These are phyloP conservation scores for Ogataea saltuana DNA, from an alignment of 805 yeast species.

Conservation along the genomic window DNA sequence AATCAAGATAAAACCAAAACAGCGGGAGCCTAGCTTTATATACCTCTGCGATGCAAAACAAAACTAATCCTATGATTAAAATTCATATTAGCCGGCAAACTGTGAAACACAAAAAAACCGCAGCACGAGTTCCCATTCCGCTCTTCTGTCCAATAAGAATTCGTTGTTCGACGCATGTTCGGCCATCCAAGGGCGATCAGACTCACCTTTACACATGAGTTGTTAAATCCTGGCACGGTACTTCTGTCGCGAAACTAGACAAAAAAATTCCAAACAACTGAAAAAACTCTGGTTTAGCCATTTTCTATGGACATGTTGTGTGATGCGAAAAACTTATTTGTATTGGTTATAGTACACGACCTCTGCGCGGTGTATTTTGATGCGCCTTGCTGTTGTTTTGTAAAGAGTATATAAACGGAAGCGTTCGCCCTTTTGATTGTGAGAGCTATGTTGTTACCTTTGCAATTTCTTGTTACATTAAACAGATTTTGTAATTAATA, in stretches of 20 bases:
- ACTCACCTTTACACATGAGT: constrained; percentile 20
- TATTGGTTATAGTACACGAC: constrained; percentile 15
- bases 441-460: not conserved
- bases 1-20: not conserved
- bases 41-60: constrained; percentile 1
- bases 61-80: not conserved
- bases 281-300: constrained; percentile 11
- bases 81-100: not conserved
- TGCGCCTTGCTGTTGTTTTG: constrained; percentile 7
- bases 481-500: constrained; percentile 2
- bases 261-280: constrained; percentile 13
- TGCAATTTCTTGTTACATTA: not conserved
- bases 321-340: constrained; percentile 8
- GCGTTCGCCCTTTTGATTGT: constrained; percentile 17
- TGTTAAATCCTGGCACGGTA: constrained; percentile 26
- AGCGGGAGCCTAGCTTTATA: constrained; percentile 9
- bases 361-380: constrained; percentile 8
- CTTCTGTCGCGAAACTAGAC: constrained; percentile 22
- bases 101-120: constrained; percentile 1
- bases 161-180: not conserved
- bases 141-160: constrained; percentile 3
- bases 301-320: constrained; percentile 24
- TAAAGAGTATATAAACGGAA: constrained; percentile 19
- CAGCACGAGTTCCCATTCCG: not conserved
- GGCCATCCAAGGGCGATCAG: constrained; percentile 11